phyloP scores from a whole-genome alignment of 1,284 basidiomycete genomes.

The Anthracocystis walkeri region DNA sequence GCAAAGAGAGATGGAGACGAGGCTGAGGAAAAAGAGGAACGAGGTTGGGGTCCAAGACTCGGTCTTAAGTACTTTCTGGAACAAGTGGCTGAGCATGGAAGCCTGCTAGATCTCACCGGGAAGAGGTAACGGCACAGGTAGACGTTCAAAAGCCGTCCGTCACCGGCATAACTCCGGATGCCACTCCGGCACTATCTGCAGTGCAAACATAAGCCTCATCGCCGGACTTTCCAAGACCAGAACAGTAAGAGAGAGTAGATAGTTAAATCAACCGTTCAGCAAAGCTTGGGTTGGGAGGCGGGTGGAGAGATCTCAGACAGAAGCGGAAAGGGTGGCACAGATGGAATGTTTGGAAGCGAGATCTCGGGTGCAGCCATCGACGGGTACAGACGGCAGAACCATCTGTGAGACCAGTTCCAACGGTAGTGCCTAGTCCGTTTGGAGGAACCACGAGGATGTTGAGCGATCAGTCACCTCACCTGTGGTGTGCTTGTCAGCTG shows the following conservation, averaged over 20 bases:
- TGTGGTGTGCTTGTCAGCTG: constrained; percentile 16
- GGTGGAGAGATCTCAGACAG: not conserved
- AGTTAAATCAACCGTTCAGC: constrained; percentile 3
- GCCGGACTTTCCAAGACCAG: too few species aligned
- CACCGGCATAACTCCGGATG: not conserved
- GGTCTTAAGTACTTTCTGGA: constrained; percentile 26
- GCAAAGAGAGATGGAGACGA: constrained; percentile 40
- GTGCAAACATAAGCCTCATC: not conserved
- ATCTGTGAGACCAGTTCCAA: constrained; percentile 6
- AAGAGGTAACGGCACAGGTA: not conserved
- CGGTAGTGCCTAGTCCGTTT: constrained; percentile 7
- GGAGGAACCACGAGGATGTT: not conserved
- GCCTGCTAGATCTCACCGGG: too few species aligned
- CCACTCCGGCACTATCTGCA: not conserved
- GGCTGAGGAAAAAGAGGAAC: constrained; percentile 25
- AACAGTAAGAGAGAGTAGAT: not conserved
- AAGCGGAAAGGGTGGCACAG: not conserved
- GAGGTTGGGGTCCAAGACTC: not conserved
- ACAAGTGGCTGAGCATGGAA: not conserved
- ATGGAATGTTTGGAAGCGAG: constrained; percentile 4
- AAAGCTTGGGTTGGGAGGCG: not conserved
- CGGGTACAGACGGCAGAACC: not conserved
- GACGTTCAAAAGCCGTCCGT: constrained; percentile 7
- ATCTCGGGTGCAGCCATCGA: not conserved
- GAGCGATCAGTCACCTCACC: constrained; percentile 10